A percentile compares a stretch with the other conserved stretches of the same genome.
phyloP scores from a whole-genome alignment of 305 asterid genomes.

The Fraxinus sp. region DNA sequence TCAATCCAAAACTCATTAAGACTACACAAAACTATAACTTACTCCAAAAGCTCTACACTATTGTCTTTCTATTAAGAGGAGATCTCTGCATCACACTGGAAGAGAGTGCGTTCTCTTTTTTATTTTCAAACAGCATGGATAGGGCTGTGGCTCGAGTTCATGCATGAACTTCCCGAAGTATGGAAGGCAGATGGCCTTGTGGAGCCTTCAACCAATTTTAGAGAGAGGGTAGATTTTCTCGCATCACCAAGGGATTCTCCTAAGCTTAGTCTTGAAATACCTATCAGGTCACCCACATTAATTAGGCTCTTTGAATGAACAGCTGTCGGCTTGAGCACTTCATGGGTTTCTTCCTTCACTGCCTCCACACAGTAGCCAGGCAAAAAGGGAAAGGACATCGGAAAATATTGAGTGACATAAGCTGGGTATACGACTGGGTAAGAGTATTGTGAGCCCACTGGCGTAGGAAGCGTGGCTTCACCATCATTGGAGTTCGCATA shows the following conservation, averaged over 20 bases:
- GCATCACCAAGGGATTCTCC: slow-evolving; percentile 68
- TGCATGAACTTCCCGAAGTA: slow-evolving; percentile 51
- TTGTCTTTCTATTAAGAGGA: slow-evolving; percentile 44
- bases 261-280: slow-evolving; percentile 83
- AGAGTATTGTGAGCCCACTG: slow-evolving; percentile 53
- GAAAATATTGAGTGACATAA: slow-evolving; percentile 66
- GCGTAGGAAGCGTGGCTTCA: slow-evolving; percentile 39
- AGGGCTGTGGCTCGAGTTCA: slow-evolving; percentile 63
- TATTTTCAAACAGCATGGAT: slow-evolving; percentile 68
- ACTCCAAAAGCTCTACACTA: slow-evolving; percentile 28
- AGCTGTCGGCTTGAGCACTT: slow-evolving; percentile 91
- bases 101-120: not conserved
- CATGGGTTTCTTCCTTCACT: slow-evolving; percentile 60
- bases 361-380: slow-evolving; percentile 55
- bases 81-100: slow-evolving; percentile 20
- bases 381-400: slow-evolving; percentile 65
- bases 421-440: slow-evolving; percentile 73
- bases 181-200: slow-evolving; percentile 91
- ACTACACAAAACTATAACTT: slow-evolving; percentile 28
- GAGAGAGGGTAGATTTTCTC: slow-evolving; percentile 55
- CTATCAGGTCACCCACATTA: slow-evolving; percentile 84
- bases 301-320: slow-evolving; percentile 82
- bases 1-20: slow-evolving; percentile 30
- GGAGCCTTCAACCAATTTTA: slow-evolving; percentile 72
- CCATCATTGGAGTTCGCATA: slow-evolving; percentile 68